Evolutionary conservation across 2,329 filamentous ascomycete genomes (phyloP).

Genomic region (Cordyceps cicadae): DNA sequence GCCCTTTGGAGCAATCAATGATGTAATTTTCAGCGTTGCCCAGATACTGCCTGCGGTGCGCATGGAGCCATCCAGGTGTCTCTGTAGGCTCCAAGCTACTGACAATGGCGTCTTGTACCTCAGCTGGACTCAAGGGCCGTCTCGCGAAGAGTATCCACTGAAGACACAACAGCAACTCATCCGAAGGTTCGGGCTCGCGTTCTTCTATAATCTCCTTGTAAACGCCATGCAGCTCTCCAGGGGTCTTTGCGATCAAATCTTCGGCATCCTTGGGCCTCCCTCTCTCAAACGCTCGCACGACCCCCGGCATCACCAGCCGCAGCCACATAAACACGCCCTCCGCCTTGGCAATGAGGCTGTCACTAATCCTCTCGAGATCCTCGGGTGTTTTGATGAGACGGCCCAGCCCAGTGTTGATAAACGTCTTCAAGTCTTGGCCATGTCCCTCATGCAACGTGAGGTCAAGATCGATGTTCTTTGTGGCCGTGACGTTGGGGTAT

Average conservation of each 20-base stretch:
- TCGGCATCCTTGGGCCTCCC: slow-evolving; percentile 20
- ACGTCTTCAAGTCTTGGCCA: slow-evolving; percentile 18
- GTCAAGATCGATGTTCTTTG: slow-evolving; percentile 18
- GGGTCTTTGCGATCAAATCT: slow-evolving; percentile 27
- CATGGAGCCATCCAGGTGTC: background rate
- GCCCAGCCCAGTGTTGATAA: slow-evolving; percentile 9
- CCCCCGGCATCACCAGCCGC: slow-evolving; percentile 28
- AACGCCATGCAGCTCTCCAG: slow-evolving; percentile 33
- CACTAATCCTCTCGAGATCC: background rate
- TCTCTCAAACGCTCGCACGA: slow-evolving; percentile 20
- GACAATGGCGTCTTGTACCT: slow-evolving; percentile 32
- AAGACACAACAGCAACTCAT: slow-evolving; percentile 36
- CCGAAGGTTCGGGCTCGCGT: slow-evolving; percentile 19
- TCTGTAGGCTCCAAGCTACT: background rate
- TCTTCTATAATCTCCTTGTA: slow-evolving; percentile 40
- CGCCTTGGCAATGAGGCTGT: slow-evolving; percentile 27
- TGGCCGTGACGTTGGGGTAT: slow-evolving; percentile 40
- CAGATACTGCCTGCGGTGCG: no score
- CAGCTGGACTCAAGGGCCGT: slow-evolving; percentile 30
- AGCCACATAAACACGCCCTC: slow-evolving; percentile 39
- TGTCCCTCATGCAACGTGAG: slow-evolving; percentile 22
- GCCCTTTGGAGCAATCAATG: slow-evolving; percentile 34
- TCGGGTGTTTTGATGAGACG: background rate
- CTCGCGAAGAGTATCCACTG: slow-evolving; percentile 44
- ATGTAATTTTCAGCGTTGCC: slow-evolving; percentile 29